Percentiles rank a stretch among this genome's conserved stretches.
Conservation (phyloP, 2,329 filamentous ascomycete species). For the Fulvia fulva region DNA sequence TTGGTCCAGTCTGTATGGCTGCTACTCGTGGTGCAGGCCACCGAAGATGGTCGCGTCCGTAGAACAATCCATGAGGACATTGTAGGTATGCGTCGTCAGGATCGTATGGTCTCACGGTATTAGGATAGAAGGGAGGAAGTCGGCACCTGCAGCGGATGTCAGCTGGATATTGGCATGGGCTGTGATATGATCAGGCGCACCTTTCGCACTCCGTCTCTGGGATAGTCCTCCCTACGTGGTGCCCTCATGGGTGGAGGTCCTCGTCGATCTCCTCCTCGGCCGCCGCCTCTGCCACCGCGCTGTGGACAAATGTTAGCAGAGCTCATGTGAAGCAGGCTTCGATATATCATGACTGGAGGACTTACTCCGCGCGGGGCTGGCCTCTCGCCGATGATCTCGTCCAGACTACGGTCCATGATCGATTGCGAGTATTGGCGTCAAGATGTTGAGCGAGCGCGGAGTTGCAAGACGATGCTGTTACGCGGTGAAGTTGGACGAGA, state of each 20-base stretch:
- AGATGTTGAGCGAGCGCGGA: conserved; percentile 1
- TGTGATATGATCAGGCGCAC: conserved; percentile 48
- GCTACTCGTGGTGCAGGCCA: conserved; percentile 19
- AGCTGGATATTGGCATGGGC: conserved; percentile 1
- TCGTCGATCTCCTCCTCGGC: conserved; percentile 22
- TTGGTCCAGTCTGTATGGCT: conserved; percentile 19
- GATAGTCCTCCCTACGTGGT: conserved; percentile 52
- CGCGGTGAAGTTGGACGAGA: neutral
- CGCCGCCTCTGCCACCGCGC: conserved; percentile 26
- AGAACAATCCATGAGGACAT: conserved; percentile 4
- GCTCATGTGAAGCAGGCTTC: conserved; percentile 1
- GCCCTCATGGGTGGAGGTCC: conserved; percentile 63
- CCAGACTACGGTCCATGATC: conserved; percentile 60
- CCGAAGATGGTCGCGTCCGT: conserved; percentile 22
- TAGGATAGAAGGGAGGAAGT: conserved; percentile 39
- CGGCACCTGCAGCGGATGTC: conserved; percentile 34
- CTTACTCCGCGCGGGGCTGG: conserved; percentile 44
- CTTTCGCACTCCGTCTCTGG: conserved; percentile 89
- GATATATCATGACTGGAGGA: no score
- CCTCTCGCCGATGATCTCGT: conserved; percentile 61
- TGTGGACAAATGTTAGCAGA: conserved; percentile 12
- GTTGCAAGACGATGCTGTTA: neutral
- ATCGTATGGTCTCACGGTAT: conserved; percentile 29
- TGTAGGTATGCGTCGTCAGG: conserved; percentile 12
- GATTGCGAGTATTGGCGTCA: neutral